Percentiles rank a stretch among this genome's conserved stretches.
Evolutionary conservation across 2,329 filamentous ascomycete genomes (phyloP).

Genomic region (Beauveria sp.): DNA sequence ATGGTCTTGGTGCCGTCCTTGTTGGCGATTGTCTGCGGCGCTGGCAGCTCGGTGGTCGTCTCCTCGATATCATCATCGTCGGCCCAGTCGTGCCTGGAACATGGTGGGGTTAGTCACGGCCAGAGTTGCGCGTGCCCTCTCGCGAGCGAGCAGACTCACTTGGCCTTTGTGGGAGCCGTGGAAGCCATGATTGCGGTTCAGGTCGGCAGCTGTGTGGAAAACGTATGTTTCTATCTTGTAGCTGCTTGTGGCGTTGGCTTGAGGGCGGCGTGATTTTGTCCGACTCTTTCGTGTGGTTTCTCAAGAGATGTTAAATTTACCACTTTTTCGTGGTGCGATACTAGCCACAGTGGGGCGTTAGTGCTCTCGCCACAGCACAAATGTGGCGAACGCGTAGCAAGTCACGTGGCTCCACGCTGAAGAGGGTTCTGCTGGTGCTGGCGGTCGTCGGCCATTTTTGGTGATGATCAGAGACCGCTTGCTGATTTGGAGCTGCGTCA

Average conservation of each 20-base stretch:
- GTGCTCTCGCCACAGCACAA: constrained; percentile 6
- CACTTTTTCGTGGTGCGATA: constrained; percentile 35
- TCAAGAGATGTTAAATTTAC: constrained; percentile 29
- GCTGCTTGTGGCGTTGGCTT: constrained; percentile 16
- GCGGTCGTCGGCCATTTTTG: neutral
- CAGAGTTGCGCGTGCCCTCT: constrained; percentile 5
- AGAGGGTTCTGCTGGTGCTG: neutral
- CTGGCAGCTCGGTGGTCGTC: constrained; percentile 61
- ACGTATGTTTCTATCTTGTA: constrained; percentile 1
- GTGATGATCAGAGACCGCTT: too few species aligned
- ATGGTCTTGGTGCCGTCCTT: constrained; percentile 98
- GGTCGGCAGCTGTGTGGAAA: constrained; percentile 11
- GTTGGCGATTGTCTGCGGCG: constrained; percentile 85
- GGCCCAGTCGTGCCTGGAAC: constrained; percentile 72
- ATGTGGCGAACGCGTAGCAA: constrained; percentile 16
- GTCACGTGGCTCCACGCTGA: neutral
- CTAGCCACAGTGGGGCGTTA: constrained; percentile 26
- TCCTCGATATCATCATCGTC: constrained; percentile 89
- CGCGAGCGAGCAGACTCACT: constrained; percentile 24
- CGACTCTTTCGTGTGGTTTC: constrained; percentile 30
- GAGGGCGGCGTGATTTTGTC: constrained; percentile 16
- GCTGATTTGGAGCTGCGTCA: too few species aligned
- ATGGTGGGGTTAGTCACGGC: constrained; percentile 29
- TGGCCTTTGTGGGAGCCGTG: constrained; percentile 32
- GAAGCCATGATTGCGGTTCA: constrained; percentile 29